These are phyloP conservation scores for Geotrichum ghanense DNA, from an alignment of 805 yeast genomes.

Conservation along the genomic window DNA sequence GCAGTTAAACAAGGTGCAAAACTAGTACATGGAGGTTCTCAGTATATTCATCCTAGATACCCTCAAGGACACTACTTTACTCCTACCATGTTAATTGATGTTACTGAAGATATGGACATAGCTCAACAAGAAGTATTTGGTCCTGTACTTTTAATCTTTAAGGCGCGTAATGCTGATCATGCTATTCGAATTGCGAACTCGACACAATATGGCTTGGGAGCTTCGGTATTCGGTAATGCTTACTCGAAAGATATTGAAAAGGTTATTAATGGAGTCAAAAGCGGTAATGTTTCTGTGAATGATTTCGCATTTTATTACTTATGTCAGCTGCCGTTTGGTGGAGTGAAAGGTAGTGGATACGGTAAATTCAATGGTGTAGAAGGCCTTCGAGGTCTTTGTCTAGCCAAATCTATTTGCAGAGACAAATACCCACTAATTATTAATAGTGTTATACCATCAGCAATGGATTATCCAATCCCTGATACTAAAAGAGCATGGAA, in stretches of 20 bases:
- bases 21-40: conserved; percentile 69
- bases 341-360: conserved; percentile 83
- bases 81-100: conserved; percentile 83
- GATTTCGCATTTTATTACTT: conserved; percentile 96
- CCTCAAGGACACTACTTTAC: conserved; percentile 91
- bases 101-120: conserved; percentile 61
- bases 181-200: conserved; percentile 73
- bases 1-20: conserved; percentile 79
- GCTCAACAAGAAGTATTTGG: conserved; percentile 93
- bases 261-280: conserved; percentile 51
- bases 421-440: conserved; percentile 64
- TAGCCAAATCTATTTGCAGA: conserved; percentile 76
- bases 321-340: conserved; percentile 96
- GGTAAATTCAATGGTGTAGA: conserved; percentile 98
- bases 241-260: conserved; percentile 40
- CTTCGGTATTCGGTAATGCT: conserved; percentile 72
- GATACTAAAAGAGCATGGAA: conserved; percentile 79
- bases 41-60: conserved; percentile 77
- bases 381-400: conserved; percentile 83
- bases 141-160: conserved; percentile 73
- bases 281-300: conserved; percentile 93
- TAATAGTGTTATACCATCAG: conserved; percentile 70
- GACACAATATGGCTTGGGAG: conserved; percentile 84
- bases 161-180: conserved; percentile 52
- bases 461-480: conserved; percentile 83